These are phyloP conservation scores for Isochrysis galbana DNA, from an alignment of 78 protist species.

Conservation along the genomic window DNA sequence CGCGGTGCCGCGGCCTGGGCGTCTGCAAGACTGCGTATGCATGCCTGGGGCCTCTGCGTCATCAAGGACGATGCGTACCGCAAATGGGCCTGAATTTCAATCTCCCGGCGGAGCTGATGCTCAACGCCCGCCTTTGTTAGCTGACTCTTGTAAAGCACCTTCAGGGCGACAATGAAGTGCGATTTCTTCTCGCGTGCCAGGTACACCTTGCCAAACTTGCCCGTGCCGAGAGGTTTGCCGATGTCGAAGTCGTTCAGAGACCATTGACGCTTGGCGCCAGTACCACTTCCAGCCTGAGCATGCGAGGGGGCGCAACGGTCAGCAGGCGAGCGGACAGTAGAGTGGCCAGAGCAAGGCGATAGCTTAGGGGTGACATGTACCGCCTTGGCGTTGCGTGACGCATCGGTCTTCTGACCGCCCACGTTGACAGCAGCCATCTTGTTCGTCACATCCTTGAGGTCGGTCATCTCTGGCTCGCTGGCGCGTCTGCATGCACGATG, in stretches of 20 bases:
- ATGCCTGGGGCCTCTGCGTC: too few species aligned
- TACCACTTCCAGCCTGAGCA: too few species aligned
- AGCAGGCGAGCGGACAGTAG: too few species aligned
- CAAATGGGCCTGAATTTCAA: too few species aligned
- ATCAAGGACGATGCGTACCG: too few species aligned
- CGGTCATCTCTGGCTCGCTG: too few species aligned
- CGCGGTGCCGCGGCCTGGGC: too few species aligned
- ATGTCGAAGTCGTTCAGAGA: conserved; percentile 73
- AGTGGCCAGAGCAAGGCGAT: not conserved
- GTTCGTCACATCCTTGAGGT: not conserved
- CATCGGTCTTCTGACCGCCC: not conserved
- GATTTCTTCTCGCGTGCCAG: conserved; percentile 90
- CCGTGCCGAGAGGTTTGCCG: conserved; percentile 90
- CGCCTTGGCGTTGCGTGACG: not conserved
- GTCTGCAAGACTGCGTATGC: too few species aligned
- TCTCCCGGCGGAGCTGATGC: too few species aligned
- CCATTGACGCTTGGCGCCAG: not conserved
- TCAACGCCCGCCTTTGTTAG: too few species aligned
- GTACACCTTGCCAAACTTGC: conserved; percentile 93
- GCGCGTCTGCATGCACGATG: too few species aligned
- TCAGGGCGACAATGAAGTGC: conserved; percentile 90
- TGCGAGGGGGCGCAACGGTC: too few species aligned
- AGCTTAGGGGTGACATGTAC: not conserved
- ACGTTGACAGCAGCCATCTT: not conserved
- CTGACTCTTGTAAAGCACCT: conserved; percentile 90